Base-by-base conservation (phyloP, 495 filamentous ascomycete species). In the Lophium mytilinum region DNA sequence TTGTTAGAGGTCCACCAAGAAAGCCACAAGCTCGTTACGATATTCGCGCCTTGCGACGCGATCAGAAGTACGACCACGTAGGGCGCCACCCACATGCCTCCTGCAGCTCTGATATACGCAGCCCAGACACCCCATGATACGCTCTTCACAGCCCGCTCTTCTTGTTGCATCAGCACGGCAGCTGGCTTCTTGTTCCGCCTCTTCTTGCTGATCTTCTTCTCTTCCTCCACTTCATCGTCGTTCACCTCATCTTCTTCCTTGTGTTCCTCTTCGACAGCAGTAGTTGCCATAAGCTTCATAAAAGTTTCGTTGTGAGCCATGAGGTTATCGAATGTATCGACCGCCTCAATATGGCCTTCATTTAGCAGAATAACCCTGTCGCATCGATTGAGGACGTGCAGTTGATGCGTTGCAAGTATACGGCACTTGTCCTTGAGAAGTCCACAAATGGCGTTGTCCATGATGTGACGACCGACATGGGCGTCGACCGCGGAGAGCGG, bases 361-460 rank as follows among this genome's bases (percentile, higher is more conserved):
- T 96, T 84, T 82, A 98, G 88, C 82, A 88, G 90, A 34, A 96
- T 80, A 58, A 97, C 88, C 14, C 91, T 78, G 65, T 96, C 89
- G 66, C 90, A 95, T 30, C 91, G 87, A 61, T 80, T 87, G 14
- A 96, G 79, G 21, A 97, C 91, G 73, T 93, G 90, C 6, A 96
- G 80, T 67, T 96, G 93, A 70, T 98, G 93, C 0, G 93, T 98
- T 4, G 92, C 93, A 37, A 98, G 77, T 35, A 97, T 86, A 34
- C 93, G 76, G 67, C 88, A 91, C 61, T 96, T 94, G 70, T 92
- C 80, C 62, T 87, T 87, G 49, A 98, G 75, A 24, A 96, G 75
- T 30, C 92, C 93, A 47, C 89, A 83, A 47, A 98, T 96, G 37
- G 90, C 93, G 55, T 95, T 84, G 66, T 96, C 90, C 75, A 98